Evolutionary conservation across 1,284 basidiomycete species (phyloP).

Genomic region (Cutaneotrichosporon cutaneum): DNA sequence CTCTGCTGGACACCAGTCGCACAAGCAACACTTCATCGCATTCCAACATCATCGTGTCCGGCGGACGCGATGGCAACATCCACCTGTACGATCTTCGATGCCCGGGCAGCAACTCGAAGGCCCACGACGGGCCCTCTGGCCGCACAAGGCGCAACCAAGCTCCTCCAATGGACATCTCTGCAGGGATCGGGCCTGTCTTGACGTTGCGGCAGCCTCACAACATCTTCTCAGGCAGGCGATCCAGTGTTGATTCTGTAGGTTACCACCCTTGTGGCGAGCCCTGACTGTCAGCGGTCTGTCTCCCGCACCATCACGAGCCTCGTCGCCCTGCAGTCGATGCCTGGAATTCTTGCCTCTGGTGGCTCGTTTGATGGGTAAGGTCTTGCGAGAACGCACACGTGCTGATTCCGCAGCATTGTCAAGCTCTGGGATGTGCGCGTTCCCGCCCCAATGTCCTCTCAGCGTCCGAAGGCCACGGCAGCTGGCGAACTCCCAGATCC

Average conservation of each 20-base stretch:
- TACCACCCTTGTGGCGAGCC: too few species aligned
- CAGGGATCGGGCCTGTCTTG: constrained; percentile 16
- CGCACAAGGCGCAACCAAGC: constrained; percentile 1
- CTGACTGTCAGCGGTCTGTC: constrained; percentile 36
- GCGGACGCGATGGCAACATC: constrained; percentile 53
- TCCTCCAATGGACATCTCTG: neutral
- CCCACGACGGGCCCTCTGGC: constrained; percentile 8
- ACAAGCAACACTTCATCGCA: constrained; percentile 17
- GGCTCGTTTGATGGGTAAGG: constrained; percentile 51
- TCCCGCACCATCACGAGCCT: constrained; percentile 49
- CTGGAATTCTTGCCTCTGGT: constrained; percentile 48
- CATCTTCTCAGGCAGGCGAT: neutral
- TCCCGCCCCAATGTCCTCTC: constrained; percentile 25
- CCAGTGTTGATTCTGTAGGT: constrained; percentile 6
- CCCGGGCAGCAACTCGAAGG: constrained; percentile 20
- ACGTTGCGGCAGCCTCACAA: constrained; percentile 24
- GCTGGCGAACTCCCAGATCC: constrained; percentile 40
- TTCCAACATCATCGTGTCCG: constrained; percentile 42
- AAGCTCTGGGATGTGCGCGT: constrained; percentile 54
- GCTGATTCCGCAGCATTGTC: constrained; percentile 37
- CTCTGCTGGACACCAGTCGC: constrained; percentile 42
- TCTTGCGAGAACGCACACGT: neutral
- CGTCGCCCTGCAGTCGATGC: constrained; percentile 45
- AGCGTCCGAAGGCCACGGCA: constrained; percentile 28
- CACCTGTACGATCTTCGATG: constrained; percentile 51